Conservation (phyloP, 1,284 basidiomycete species). For the Nidula niveotomentosa region DNA sequence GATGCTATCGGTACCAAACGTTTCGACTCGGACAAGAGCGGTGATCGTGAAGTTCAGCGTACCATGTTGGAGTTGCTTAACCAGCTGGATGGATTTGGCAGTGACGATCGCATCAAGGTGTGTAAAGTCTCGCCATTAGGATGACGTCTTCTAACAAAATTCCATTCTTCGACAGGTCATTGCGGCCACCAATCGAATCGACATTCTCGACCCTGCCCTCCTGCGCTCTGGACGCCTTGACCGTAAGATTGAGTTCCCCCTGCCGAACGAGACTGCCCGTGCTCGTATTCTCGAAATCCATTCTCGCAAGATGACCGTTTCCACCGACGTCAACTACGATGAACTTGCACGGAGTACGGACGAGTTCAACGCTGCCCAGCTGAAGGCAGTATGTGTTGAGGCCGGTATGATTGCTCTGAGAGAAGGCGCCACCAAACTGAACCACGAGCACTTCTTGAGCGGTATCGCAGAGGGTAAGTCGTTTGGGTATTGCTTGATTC, state of each 20-base stretch:
- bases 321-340: slow-evolving; percentile 83
- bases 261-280: slow-evolving; percentile 94
- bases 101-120: slow-evolving; percentile 96
- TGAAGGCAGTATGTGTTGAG: slow-evolving; percentile 95
- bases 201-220: slow-evolving; percentile 98
- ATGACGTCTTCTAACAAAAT: slow-evolving; percentile 2
- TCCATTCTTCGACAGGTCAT: slow-evolving; percentile 70
- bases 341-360: slow-evolving; percentile 93
- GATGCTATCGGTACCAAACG: slow-evolving; percentile 97
- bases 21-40: slow-evolving; percentile 98
- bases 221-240: slow-evolving; percentile 96
- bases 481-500: slow-evolving; percentile 3
- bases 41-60: slow-evolving; percentile 97
- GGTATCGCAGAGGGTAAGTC: slow-evolving; percentile 86
- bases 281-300: slow-evolving; percentile 97
- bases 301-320: slow-evolving; percentile 91
- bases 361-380: slow-evolving; percentile 97
- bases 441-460: slow-evolving; percentile 91
- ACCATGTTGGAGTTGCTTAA: slow-evolving; percentile 99
- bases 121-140: slow-evolving; percentile 15
- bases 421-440: slow-evolving; percentile 89
- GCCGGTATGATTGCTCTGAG: slow-evolving; percentile 98
- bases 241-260: slow-evolving; percentile 93
- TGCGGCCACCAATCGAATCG: slow-evolving; percentile 98
- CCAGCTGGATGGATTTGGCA: slow-evolving; percentile 96